Percentiles rank a stretch among this genome's conserved stretches.
Conservation (phyloP, 331 rosid species). For the Acacia pycnantha region DNA sequence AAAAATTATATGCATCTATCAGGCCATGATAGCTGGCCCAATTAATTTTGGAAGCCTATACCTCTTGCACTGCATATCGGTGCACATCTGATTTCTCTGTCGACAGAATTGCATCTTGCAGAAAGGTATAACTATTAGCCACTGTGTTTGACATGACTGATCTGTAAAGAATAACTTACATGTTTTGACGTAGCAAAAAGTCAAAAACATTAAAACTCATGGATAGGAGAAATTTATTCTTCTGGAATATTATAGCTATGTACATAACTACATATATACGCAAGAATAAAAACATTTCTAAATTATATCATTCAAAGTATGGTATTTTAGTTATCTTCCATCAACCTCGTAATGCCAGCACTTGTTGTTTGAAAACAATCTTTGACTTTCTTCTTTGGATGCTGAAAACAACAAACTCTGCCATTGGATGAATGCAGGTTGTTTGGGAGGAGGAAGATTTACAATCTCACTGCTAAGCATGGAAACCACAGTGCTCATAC, state of each 20-base stretch:
- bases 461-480: not conserved
- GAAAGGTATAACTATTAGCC: not conserved
- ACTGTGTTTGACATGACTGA: not conserved
- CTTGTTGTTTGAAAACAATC: not conserved
- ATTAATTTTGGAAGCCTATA: not conserved
- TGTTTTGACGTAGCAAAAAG: not conserved
- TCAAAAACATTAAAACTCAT: not conserved
- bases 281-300: not conserved
- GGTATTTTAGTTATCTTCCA: not conserved
- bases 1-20: not conserved
- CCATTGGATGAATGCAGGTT: slow-evolving; percentile 6
- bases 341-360: not conserved
- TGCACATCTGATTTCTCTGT: not conserved
- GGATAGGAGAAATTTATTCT: not conserved
- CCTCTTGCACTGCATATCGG: not conserved
- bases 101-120: not conserved
- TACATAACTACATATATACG: not conserved
- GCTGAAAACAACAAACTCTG: not conserved
- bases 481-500: slow-evolving; percentile 5
- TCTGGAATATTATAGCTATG: not conserved
- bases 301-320: not conserved
- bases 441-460: not conserved
- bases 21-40: not conserved
- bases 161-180: not conserved
- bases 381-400: not conserved